Evolutionary conservation across 257 asterid genomes (phyloP), one percentile per base, ranked within the genome.

Genomic region (Agastache rugosa): DNA sequence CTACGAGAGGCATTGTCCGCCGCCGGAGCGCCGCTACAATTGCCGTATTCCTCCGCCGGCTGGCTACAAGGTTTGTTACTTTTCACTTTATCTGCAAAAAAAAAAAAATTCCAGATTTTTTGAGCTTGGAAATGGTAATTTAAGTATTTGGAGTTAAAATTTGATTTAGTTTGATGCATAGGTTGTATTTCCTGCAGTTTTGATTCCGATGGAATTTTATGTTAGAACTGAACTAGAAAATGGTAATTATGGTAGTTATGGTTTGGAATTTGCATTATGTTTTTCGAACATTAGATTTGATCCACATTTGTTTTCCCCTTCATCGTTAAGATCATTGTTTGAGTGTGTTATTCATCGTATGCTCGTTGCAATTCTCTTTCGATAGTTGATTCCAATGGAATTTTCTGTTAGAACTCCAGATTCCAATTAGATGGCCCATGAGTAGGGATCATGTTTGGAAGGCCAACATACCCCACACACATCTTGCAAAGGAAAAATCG

Each of bases 391-490:
- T 85, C 87, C 89, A 79, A 80, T 80, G 78, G 63, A 75, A 55
- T 82, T 85, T 78, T 72, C 75, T 88, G 86, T 88, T 90, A 88
- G 97, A 77, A 85, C 77, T 83, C 86, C 97, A 94, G 99, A 86
- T 92, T 71, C 93, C 99, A 62, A 80, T 94, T 78, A 85, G 93
- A 81, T 94, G 99, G 97, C 99, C 99, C 1, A 77, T 81, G 29
- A 92, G 99, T 73, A 78, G 99, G 78, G 97, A 92, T 76, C 87
- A 92, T 83, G 97, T 94, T 7, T 94, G 98, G 98, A 92, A 94
- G 85, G 93, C 87, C 27, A 92, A 92, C 83, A 92, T 94, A 81
- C 97, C 98, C 22, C 98, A 94, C 65, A 90, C 95, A 0, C 97
- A 94, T 84, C 96, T 94, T 53, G 98, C 97, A 3, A 80, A 84